A percentile compares a stretch with the other conserved stretches of the same genome.
Evolutionary conservation across 176 grass and related monocot species (phyloP).

Genomic region (Phoenix dactylifera): DNA sequence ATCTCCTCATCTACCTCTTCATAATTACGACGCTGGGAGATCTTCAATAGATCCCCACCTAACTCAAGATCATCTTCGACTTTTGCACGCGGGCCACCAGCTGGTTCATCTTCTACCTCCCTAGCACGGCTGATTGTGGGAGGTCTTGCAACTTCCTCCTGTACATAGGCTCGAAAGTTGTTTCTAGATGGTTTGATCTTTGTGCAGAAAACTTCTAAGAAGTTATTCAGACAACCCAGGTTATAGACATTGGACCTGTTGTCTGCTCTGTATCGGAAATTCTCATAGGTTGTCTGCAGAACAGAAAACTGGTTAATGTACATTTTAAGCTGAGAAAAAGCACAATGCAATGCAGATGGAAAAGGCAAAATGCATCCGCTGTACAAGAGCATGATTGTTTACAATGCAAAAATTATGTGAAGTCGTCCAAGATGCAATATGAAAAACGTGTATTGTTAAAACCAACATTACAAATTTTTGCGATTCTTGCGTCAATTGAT

Average conservation of each 20-base stretch:
- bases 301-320: too few species aligned
- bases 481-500: too few species aligned
- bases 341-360: too few species aligned
- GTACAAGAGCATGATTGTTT: too few species aligned
- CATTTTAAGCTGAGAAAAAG: too few species aligned
- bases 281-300: slow-evolving; percentile 92
- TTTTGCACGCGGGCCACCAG: slow-evolving; percentile 62
- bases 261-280: slow-evolving; percentile 81
- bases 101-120: slow-evolving; percentile 47
- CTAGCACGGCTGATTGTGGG: slow-evolving; percentile 31
- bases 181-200: slow-evolving; percentile 66
- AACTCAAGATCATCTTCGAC: slow-evolving; percentile 98
- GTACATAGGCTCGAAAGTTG: slow-evolving; percentile 46
- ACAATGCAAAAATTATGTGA: too few species aligned
- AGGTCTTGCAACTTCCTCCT: slow-evolving; percentile 43
- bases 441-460: too few species aligned
- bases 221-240: slow-evolving; percentile 68
- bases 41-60: slow-evolving; percentile 74
- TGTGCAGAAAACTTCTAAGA: slow-evolving; percentile 51
- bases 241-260: slow-evolving; percentile 56
- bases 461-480: too few species aligned
- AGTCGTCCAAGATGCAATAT: too few species aligned
- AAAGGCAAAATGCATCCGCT: too few species aligned
- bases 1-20: slow-evolving; percentile 51
- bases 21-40: slow-evolving; percentile 61